phyloP scores from a whole-genome alignment of 129 eudicot species.

The Mikania micrantha region DNA sequence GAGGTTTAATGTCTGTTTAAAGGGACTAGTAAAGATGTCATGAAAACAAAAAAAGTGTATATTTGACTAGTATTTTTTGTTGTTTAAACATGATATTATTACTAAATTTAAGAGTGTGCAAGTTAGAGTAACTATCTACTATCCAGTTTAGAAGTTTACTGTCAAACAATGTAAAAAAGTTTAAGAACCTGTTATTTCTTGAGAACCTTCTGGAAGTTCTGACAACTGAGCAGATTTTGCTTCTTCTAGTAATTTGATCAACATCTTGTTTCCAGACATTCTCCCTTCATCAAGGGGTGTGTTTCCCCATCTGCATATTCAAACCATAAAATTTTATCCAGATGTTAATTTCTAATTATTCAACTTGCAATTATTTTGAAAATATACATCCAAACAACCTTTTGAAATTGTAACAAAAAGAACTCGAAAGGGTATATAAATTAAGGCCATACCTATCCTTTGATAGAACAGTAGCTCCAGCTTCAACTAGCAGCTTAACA shows the following conservation, averaged over 20 bases:
- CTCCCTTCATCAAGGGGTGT: constrained; percentile 79
- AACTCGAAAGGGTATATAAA: background rate
- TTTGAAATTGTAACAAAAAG: background rate
- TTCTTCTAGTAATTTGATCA: constrained; percentile 69
- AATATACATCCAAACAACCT: background rate
- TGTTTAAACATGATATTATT: background rate
- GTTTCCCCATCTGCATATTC: constrained; percentile 76
- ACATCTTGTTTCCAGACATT: constrained; percentile 61
- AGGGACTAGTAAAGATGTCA: too few relatives aligned
- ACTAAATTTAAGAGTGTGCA: too few relatives aligned
- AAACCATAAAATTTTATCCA: background rate
- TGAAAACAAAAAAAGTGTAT: background rate
- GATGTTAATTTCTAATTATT: background rate
- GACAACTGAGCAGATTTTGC: constrained; percentile 54
- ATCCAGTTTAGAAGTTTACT: background rate
- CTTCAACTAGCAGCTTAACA: constrained; percentile 70
- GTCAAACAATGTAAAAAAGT: background rate
- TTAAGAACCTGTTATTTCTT: constrained; percentile 46
- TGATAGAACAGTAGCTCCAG: constrained; percentile 81
- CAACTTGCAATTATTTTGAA: background rate
- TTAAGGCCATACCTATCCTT: constrained; percentile 58
- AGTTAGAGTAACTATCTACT: background rate
- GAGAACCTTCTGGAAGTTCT: constrained; percentile 33
- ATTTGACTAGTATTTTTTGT: background rate
- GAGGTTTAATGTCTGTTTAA: too few relatives aligned